Percentiles rank a stretch among this genome's conserved stretches.
phyloP scores from a whole-genome alignment of 1,139 yeast genomes.

The Debaryomyces singareniensis region DNA sequence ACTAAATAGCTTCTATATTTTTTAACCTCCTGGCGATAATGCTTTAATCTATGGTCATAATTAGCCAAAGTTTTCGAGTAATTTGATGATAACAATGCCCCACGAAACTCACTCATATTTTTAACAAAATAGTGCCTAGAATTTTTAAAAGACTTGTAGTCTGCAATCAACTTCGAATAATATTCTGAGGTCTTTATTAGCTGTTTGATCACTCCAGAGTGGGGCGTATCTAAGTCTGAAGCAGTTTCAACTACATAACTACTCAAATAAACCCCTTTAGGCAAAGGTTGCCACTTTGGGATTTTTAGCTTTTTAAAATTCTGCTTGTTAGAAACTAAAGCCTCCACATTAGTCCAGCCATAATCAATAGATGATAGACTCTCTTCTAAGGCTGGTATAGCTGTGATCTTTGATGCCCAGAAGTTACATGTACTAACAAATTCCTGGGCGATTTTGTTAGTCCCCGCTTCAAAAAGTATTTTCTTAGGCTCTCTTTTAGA shows the following conservation, averaged over 20 bases:
- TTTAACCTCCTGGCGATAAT: slow-evolving; percentile 38
- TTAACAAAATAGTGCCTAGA: slow-evolving; percentile 25
- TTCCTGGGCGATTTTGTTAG: slow-evolving; percentile 61
- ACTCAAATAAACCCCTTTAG: slow-evolving; percentile 38
- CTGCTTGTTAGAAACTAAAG: slow-evolving; percentile 20
- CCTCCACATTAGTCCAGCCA: slow-evolving; percentile 66
- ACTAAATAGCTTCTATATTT: slow-evolving; percentile 43
- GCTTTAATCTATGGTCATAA: slow-evolving; percentile 34
- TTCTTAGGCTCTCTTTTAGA: slow-evolving; percentile 29
- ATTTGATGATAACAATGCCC: slow-evolving; percentile 24
- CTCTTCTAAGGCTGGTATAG: slow-evolving; percentile 60
- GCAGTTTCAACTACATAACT: slow-evolving; percentile 20
- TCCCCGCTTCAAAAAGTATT: slow-evolving; percentile 53
- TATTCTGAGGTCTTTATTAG: slow-evolving; percentile 39
- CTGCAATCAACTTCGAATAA: slow-evolving; percentile 34
- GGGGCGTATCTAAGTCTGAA: slow-evolving; percentile 14
- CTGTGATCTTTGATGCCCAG: slow-evolving; percentile 84
- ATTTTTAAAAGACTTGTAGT: slow-evolving; percentile 29
- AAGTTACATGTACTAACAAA: slow-evolving; percentile 77
- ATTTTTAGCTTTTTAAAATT: slow-evolving; percentile 33
- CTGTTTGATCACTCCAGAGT: slow-evolving; percentile 42
- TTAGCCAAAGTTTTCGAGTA: slow-evolving; percentile 29
- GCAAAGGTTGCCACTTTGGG: slow-evolving; percentile 36
- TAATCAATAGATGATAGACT: slow-evolving; percentile 70
- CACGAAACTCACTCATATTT: slow-evolving; percentile 18